Conservation (phyloP, 495 filamentous ascomycete species). For the Cercophora sp. region DNA sequence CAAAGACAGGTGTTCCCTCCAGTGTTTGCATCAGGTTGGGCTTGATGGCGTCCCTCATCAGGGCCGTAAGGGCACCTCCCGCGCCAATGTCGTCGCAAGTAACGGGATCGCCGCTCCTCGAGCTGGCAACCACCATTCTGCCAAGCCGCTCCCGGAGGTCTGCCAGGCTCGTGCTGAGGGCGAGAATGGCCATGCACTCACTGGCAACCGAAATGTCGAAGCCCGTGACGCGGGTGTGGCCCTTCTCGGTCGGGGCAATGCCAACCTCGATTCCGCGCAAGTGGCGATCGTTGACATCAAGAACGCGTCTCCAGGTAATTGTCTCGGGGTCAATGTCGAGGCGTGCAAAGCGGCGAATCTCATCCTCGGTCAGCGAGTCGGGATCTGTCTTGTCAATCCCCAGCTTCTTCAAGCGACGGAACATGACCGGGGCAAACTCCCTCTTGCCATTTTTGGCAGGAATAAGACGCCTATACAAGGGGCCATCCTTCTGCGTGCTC, state of each 20-base stretch:
- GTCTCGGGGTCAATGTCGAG: conserved; percentile 95
- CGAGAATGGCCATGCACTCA: conserved; percentile 97
- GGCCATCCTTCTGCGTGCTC: conserved; percentile 82
- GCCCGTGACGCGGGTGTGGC: conserved; percentile 74
- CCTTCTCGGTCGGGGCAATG: conserved; percentile 84
- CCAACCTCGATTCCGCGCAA: conserved; percentile 84
- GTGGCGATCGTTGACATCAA: conserved; percentile 96
- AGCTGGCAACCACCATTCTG: conserved; percentile 93
- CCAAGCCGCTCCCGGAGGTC: conserved; percentile 95
- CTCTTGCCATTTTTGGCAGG: conserved; percentile 86
- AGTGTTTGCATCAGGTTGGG: conserved; percentile 98
- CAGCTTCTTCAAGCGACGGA: conserved; percentile 86
- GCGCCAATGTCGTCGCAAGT: conserved; percentile 94
- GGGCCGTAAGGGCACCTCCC: conserved; percentile 84
- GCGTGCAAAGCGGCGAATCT: conserved; percentile 80
- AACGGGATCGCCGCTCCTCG: conserved; percentile 78
- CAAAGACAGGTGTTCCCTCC: conserved; percentile 94
- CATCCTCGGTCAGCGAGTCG: conserved; percentile 81
- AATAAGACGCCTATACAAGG: conserved; percentile 85
- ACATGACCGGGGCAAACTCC: conserved; percentile 83
- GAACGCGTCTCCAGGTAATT: conserved; percentile 92
- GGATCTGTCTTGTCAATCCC: conserved; percentile 94
- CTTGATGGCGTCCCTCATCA: conserved; percentile 98
- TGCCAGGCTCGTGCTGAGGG: conserved; percentile 77
- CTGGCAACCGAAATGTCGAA: conserved; percentile 98